Evolutionary conservation across 2,329 filamentous ascomycete genomes (phyloP), one percentile per base, ranked within the genome.

Genomic region (Orbilia brochopaga): DNA sequence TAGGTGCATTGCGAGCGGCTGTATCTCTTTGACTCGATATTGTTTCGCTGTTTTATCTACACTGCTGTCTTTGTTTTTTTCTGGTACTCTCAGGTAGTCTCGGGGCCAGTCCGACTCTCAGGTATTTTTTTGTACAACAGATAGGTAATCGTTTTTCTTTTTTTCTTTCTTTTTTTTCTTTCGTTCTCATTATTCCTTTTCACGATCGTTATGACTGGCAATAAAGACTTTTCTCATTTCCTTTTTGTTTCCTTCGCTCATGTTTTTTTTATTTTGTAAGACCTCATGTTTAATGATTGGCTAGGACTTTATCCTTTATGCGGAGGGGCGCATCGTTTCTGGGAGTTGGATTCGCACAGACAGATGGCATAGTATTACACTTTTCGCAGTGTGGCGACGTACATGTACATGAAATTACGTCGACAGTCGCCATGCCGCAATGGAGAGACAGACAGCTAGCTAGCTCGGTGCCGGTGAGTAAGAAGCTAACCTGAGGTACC

Each of bases 201-300:
- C n/a, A n/a, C n/a, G n/a, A n/a, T n/a, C n/a, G n/a, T n/a, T n/a
- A n/a, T n/a, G n/a, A n/a, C n/a, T n/a, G n/a, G n/a, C n/a, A n/a
- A n/a, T n/a, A n/a, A n/a, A n/a, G n/a, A n/a, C n/a, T 53, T 61
- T 69, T 27, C 62, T 70, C 11, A 58, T 64, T 69, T 58, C 61
- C 46, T 72, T 66, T 48, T 70, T 55, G 65, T 46, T 60, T 27
- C 42, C n/a, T n/a, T n/a, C n/a, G n/a, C n/a, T n/a, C n/a, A n/a
- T n/a, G n/a, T 51, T 60, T 59, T 21, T 66, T 58, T 65, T 59
- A 51, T 35, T 19, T 7, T 17, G 21, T 15, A 48, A 48, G 15
- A 4, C 19, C 15, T 15, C 40, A 13, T 48, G 15, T 5, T 21
- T 48, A 23, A 19, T 48, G 8, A n/a, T n/a, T n/a, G n/a, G n/a